phyloP scores from a whole-genome alignment of 768 basidiomycete genomes.

The Tephrocybe rancida region DNA sequence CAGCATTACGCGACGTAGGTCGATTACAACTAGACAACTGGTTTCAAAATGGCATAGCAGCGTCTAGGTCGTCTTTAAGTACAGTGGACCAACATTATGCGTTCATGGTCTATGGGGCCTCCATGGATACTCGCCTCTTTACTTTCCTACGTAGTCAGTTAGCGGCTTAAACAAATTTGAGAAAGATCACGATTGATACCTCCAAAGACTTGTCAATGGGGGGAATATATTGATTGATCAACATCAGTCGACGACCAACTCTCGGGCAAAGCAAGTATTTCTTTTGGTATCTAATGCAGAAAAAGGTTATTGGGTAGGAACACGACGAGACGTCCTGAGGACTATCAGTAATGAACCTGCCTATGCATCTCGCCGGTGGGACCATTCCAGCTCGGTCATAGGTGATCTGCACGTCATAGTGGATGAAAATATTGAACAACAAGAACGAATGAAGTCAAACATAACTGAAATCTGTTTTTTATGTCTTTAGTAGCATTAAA shows the following conservation, averaged over 20 bases:
- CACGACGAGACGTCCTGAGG: conserved; percentile 25
- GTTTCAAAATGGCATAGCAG: too few relatives aligned
- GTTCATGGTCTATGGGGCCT: neutral
- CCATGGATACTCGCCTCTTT: neutral
- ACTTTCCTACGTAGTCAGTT: conserved; percentile 16
- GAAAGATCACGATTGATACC: conserved; percentile 26
- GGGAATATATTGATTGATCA: conserved; percentile 9
- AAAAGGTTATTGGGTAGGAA: conserved; percentile 34
- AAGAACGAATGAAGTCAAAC: conserved; percentile 33
- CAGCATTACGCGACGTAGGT: too few relatives aligned
- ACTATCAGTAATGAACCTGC: conserved; percentile 40
- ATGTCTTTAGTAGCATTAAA: conserved; percentile 32
- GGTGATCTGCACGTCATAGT: conserved; percentile 32
- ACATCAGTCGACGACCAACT: conserved; percentile 18
- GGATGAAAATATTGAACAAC: conserved; percentile 28
- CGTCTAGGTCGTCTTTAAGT: too few relatives aligned
- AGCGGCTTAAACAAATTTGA: conserved; percentile 10
- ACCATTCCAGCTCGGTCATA: conserved; percentile 16
- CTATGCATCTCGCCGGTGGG: conserved; percentile 31
- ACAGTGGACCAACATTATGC: too few relatives aligned
- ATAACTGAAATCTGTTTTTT: conserved; percentile 30
- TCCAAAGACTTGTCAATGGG: conserved; percentile 11
- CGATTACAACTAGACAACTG: too few relatives aligned
- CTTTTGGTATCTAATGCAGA: conserved; percentile 37
- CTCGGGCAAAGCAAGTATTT: conserved; percentile 27